Evolutionary conservation across 2,329 filamentous ascomycete genomes (phyloP), one percentile per base, ranked within the genome.

Genomic region (Alternaria incomplexa): DNA sequence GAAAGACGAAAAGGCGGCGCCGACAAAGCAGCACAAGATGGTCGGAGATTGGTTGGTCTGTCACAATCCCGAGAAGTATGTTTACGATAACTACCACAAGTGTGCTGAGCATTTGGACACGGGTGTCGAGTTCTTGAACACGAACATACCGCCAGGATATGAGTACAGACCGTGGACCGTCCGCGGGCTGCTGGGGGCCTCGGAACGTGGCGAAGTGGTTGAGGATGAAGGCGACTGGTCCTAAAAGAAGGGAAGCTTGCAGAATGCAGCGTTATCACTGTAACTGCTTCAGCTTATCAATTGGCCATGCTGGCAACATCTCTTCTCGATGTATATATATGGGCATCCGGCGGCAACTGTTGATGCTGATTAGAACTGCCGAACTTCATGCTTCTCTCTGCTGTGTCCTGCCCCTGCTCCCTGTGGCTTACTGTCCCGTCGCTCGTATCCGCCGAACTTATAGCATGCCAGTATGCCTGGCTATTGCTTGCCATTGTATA

Each of bases 401-500:
- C 20, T 82, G 77, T 77, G 57, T 76, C 65, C 32, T 56, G 64
- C 61, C 80, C 79, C 78, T 83, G 84, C 51, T 77, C 65, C 6
- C 69, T 62, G 47, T 73, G 62, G 3, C 69, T 65, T 36, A 81
- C 74, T 52, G 80, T 75, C 0, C 82, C 82, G 8, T 72, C 64
- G 61, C 83, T 72, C 63, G 81, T 78, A 60, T 79, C 75, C 1
- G 75, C 82, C 13, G 85, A 63, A 6, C 73, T 74, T 66, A 82
- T 69, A 5, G 80, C 80, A 67, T 85, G 82, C 45, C 80, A 81
- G 3, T 82, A 83, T 5, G 83, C 83, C 65, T 85, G 83, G 25
- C 82, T 81, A 2, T 83, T 84, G 15, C 82, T 83, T 22, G 80
- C 77, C 1, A 79, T 84, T 4, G 82, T 79, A 62, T 65, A 12